These are phyloP conservation scores for Trametes elegans DNA, from an alignment of 768 basidiomycete genomes.

Conservation along the genomic window DNA sequence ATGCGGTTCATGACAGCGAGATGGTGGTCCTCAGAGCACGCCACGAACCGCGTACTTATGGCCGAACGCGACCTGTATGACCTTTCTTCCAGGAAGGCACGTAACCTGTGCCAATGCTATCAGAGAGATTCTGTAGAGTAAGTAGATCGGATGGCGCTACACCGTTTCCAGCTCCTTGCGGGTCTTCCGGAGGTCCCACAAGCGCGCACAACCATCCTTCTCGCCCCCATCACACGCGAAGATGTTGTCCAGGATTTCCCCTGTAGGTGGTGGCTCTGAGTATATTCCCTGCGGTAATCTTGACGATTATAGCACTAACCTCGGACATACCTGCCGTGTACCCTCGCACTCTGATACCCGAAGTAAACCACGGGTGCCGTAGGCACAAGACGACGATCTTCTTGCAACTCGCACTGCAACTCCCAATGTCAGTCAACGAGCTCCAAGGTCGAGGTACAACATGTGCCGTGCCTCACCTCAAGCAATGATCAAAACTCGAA, in stretches of 20 bases:
- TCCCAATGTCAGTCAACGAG: conserved; percentile 51
- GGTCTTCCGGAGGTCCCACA: conserved; percentile 49
- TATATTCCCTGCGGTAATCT: neutral
- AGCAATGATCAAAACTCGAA: conserved; percentile 42
- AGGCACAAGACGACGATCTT: conserved; percentile 43
- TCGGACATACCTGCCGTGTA: conserved; percentile 45
- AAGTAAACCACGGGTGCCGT: conserved; percentile 40
- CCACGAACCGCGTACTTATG: conserved; percentile 35
- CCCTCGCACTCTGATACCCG: conserved; percentile 38
- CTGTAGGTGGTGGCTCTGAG: conserved; percentile 5
- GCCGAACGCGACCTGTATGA: conserved; percentile 38
- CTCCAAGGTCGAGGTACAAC: conserved; percentile 27
- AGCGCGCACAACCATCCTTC: conserved; percentile 38
- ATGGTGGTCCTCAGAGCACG: conserved; percentile 40
- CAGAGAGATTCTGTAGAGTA: neutral
- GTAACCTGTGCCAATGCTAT: conserved; percentile 29
- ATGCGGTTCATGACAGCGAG: conserved; percentile 28
- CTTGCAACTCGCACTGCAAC: conserved; percentile 50
- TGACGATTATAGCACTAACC: conserved; percentile 30
- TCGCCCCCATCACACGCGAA: conserved; percentile 43
- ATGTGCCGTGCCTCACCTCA: conserved; percentile 33
- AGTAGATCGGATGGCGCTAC: conserved; percentile 25
- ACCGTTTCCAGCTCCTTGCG: conserved; percentile 21
- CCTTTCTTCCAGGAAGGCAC: conserved; percentile 36
- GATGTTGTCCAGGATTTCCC: conserved; percentile 23